Conservation (phyloP, 2,329 filamentous ascomycete species). For the Rhynchosporium graminicola region DNA sequence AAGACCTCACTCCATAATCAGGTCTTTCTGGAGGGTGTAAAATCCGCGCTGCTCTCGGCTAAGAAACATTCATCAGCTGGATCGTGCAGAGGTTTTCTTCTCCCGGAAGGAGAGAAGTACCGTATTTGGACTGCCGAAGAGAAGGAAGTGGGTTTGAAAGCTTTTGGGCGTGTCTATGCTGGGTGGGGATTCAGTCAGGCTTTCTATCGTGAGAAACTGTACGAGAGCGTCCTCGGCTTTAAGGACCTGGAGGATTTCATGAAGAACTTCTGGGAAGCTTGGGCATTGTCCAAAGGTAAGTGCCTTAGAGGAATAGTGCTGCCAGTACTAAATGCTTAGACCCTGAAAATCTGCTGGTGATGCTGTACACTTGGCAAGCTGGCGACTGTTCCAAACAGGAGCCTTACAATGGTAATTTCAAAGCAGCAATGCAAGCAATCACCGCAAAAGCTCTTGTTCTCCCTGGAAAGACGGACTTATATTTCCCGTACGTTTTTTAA, state of each 20-base stretch:
- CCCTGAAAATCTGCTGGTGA: conserved; percentile 72
- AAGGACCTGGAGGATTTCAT: conserved; percentile 73
- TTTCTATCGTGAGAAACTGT: conserved; percentile 73
- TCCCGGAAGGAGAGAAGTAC: conserved; percentile 43
- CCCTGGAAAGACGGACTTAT: conserved; percentile 73
- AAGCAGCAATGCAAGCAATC: conserved; percentile 65
- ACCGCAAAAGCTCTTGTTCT: conserved; percentile 72
- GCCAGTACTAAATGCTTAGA: conserved; percentile 45
- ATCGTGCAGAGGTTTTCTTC: conserved; percentile 47
- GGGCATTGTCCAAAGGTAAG: conserved; percentile 66
- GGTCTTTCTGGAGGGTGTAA: conserved; percentile 67
- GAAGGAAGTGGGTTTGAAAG: conserved; percentile 61
- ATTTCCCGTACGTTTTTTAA: conserved; percentile 63
- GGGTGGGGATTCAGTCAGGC: conserved; percentile 81
- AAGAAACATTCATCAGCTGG: conserved; percentile 56
- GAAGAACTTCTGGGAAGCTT: conserved; percentile 73
- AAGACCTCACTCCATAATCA: conserved; percentile 67
- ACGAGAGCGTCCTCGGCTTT: conserved; percentile 64
- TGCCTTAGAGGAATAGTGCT: neutral
- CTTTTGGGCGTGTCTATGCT: conserved; percentile 73
- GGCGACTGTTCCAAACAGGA: conserved; percentile 69
- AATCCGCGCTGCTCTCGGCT: conserved; percentile 58
- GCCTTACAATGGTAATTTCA: conserved; percentile 67
- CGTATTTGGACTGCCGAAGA: conserved; percentile 55
- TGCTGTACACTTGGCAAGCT: conserved; percentile 79